Percentiles rank a stretch among this genome's conserved stretches.
These are phyloP conservation scores for Tylopilus cervinicoccineus DNA, from an alignment of 768 basidiomycete genomes.

Conservation along the genomic window DNA sequence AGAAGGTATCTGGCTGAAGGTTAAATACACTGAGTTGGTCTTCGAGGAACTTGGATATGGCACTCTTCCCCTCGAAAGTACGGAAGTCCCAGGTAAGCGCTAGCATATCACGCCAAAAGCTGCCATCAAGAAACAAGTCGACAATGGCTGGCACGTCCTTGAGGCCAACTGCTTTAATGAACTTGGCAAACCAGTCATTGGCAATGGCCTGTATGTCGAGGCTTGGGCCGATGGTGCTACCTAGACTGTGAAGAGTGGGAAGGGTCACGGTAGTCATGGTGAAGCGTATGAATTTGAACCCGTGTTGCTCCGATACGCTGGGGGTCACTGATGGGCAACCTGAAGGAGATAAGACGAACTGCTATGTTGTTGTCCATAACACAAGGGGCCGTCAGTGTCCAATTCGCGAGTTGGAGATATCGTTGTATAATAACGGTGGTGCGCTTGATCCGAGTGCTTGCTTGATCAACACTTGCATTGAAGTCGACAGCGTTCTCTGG, in stretches of 20 bases:
- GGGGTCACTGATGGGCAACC: too few relatives aligned
- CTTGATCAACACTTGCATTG: too few relatives aligned
- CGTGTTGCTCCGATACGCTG: too few relatives aligned
- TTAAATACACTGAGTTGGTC: conserved; percentile 37
- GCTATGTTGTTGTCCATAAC: not conserved
- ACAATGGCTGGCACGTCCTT: conserved; percentile 35
- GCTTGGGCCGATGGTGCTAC: conserved; percentile 25
- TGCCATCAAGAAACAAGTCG: conserved; percentile 30
- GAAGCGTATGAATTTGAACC: too few relatives aligned
- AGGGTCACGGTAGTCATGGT: too few relatives aligned
- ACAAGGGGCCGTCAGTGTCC: not conserved
- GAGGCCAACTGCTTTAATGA: conserved; percentile 31
- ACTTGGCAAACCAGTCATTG: conserved; percentile 39
- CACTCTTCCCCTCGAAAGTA: conserved; percentile 43
- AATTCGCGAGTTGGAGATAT: not conserved
- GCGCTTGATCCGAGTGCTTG: too few relatives aligned
- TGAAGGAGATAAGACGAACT: not conserved
- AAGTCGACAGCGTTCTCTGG: too few relatives aligned
- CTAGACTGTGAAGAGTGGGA: conserved; percentile 23
- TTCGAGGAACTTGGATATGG: conserved; percentile 42
- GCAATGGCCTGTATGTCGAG: conserved; percentile 36
- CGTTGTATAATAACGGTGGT: too few relatives aligned
- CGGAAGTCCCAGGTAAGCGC: conserved; percentile 62
- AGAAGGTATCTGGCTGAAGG: conserved; percentile 18
- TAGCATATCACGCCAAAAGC: conserved; percentile 59